Conservation (phyloP, 2,329 filamentous ascomycete species). For the Clonostachys rosea region DNA sequence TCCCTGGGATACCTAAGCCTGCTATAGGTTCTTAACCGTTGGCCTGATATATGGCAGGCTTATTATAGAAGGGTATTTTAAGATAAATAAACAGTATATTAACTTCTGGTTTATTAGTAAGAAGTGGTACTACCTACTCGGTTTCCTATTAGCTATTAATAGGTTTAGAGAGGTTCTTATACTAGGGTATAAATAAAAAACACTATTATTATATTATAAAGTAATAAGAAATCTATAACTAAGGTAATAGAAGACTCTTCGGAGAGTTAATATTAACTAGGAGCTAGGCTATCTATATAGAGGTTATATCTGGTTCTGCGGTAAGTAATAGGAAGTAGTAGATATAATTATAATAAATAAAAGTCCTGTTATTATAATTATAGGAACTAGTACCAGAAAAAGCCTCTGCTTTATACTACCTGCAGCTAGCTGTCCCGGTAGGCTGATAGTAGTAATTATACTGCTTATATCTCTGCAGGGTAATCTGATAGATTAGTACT, state of each 20-base stretch:
- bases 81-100: not conserved
- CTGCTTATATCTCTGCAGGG: not conserved
- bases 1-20: conserved; percentile 2
- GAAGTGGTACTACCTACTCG: conserved; percentile 5
- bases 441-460: conserved; percentile 2
- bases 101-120: conserved; percentile 4
- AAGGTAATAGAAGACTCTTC: not conserved
- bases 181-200: not conserved
- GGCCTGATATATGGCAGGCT: conserved; percentile 5
- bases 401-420: conserved; percentile 8
- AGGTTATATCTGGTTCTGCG: conserved; percentile 1
- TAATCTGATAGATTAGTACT: not conserved
- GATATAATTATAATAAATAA: not conserved
- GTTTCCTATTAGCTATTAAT: not conserved
- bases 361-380: conserved; percentile 4
- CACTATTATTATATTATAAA: not conserved
- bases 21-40: conserved; percentile 2
- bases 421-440: not conserved
- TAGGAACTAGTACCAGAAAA: conserved; percentile 5
- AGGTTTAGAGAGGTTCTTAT: not conserved
- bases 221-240: not conserved
- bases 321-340: conserved; percentile 2
- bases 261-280: not conserved
- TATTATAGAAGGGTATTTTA: conserved; percentile 1
- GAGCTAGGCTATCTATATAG: not conserved